Percentiles rank a stretch among this genome's conserved stretches.
Conservation (phyloP, 2,329 filamentous ascomycete species). For the Venturia nashicola region DNA sequence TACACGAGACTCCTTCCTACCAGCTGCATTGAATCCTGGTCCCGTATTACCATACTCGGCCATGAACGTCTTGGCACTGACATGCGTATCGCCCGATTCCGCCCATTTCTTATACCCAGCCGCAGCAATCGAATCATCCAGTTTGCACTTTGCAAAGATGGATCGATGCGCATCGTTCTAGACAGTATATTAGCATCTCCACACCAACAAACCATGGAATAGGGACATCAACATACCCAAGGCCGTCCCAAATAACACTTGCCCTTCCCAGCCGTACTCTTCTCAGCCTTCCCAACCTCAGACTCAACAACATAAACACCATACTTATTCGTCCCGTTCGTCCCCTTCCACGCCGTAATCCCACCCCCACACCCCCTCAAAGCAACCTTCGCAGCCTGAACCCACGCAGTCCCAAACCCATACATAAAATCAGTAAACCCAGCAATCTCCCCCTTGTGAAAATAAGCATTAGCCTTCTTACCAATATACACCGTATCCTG, state of each 20-base stretch:
- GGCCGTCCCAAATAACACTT: slow-evolving; percentile 49
- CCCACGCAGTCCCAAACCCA: slow-evolving; percentile 53
- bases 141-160: slow-evolving; percentile 42
- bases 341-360: slow-evolving; percentile 55
- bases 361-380: slow-evolving; percentile 53
- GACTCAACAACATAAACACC: slow-evolving; percentile 52
- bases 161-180: slow-evolving; percentile 44
- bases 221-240: slow-evolving; percentile 24
- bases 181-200: background rate
- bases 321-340: slow-evolving; percentile 58
- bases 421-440: slow-evolving; percentile 59
- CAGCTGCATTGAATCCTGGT: slow-evolving; percentile 41
- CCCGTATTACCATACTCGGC: slow-evolving; percentile 42
- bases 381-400: slow-evolving; percentile 40
- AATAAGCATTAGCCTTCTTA: slow-evolving; percentile 54
- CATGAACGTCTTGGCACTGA: slow-evolving; percentile 38
- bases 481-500: slow-evolving; percentile 58
- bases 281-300: slow-evolving; percentile 34
- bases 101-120: slow-evolving; percentile 46
- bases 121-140: slow-evolving; percentile 41
- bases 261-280: slow-evolving; percentile 35
- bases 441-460: slow-evolving; percentile 47
- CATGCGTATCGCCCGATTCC: slow-evolving; percentile 24
- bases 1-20: slow-evolving; percentile 28
- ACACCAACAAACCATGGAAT: background rate